Conservation (phyloP, 2,329 filamentous ascomycete genomes). For the Aureobasidium sp. region DNA sequence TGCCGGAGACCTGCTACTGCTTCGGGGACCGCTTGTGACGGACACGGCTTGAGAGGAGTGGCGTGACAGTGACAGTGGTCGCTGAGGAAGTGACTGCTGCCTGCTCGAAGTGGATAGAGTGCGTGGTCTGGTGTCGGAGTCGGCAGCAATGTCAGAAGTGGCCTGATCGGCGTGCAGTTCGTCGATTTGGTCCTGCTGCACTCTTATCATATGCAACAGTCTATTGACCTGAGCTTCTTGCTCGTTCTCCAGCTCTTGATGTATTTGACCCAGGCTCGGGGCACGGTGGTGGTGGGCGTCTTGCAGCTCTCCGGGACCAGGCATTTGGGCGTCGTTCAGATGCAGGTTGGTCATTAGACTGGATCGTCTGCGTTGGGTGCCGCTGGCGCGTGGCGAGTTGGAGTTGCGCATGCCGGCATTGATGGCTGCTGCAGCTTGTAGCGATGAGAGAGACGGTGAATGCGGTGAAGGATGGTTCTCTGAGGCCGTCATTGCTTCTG, state of each 20-base stretch:
- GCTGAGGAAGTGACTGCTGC: slow-evolving; percentile 18
- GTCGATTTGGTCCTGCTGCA: slow-evolving; percentile 65
- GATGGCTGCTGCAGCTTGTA: slow-evolving; percentile 69
- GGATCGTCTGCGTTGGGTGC: slow-evolving; percentile 47
- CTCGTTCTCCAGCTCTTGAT: slow-evolving; percentile 72
- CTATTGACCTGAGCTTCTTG: slow-evolving; percentile 76
- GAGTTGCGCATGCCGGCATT: slow-evolving; percentile 48
- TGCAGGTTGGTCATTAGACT: slow-evolving; percentile 67
- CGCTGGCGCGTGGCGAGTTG: slow-evolving; percentile 12
- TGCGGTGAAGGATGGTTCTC: slow-evolving; percentile 50
- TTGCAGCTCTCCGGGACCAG: slow-evolving; percentile 59
- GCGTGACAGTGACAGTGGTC: slow-evolving; percentile 34
- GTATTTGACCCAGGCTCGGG: slow-evolving; percentile 67
- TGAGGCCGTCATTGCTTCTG: neutral
- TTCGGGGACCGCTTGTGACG: slow-evolving; percentile 28
- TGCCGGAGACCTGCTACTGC: slow-evolving; percentile 37
- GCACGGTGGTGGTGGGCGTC: slow-evolving; percentile 54
- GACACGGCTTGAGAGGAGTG: slow-evolving; percentile 36
- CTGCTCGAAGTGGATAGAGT: slow-evolving; percentile 26
- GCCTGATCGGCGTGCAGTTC: slow-evolving; percentile 41
- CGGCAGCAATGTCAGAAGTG: slow-evolving; percentile 37
- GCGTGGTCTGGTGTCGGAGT: slow-evolving; percentile 20
- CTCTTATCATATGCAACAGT: slow-evolving; percentile 67
- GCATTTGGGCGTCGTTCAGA: slow-evolving; percentile 62
- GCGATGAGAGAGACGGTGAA: slow-evolving; percentile 58